Evolutionary conservation across 257 asterid species (phyloP).

Genomic region (Solanum pinnatisectum): DNA sequence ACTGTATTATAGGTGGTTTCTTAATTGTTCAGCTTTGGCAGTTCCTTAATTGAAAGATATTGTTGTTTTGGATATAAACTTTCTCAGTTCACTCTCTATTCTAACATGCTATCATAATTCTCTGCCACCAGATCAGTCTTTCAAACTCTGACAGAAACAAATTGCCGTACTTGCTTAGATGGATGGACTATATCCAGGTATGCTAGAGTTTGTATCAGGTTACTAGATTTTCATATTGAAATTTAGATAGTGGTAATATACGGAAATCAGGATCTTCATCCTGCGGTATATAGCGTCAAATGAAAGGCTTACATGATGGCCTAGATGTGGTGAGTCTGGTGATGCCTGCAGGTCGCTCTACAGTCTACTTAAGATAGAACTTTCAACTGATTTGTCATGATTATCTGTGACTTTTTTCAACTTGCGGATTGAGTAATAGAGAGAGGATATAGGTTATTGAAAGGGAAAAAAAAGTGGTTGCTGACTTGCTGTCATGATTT

Average conservation of each 20-base stretch:
- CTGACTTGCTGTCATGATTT: not conserved
- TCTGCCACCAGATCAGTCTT: conserved; percentile 41
- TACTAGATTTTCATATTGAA: not conserved
- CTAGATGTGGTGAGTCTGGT: not conserved
- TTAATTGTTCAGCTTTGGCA: not conserved
- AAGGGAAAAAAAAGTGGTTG: not conserved
- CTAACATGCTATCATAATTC: not conserved
- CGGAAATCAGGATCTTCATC: not conserved
- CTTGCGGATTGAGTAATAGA: not conserved
- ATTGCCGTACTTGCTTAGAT: conserved; percentile 69
- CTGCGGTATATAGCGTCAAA: not conserved
- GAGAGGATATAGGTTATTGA: not conserved
- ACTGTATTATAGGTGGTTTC: not conserved
- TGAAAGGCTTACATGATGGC: not conserved
- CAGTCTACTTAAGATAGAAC: not conserved
- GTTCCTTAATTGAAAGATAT: not conserved
- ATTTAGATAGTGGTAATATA: not conserved
- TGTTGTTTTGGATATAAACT: not conserved
- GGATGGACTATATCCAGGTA: conserved; percentile 92
- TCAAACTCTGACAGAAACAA: conserved; percentile 45
- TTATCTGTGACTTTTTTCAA: not conserved
- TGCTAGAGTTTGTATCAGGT: not conserved
- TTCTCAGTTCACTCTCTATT: not conserved
- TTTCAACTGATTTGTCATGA: not conserved
- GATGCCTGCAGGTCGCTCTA: not conserved